A percentile compares a stretch with the other conserved stretches of the same genome.
Conservation (phyloP, 2,329 filamentous ascomycete genomes). For the Dichotomopilus funicola region DNA sequence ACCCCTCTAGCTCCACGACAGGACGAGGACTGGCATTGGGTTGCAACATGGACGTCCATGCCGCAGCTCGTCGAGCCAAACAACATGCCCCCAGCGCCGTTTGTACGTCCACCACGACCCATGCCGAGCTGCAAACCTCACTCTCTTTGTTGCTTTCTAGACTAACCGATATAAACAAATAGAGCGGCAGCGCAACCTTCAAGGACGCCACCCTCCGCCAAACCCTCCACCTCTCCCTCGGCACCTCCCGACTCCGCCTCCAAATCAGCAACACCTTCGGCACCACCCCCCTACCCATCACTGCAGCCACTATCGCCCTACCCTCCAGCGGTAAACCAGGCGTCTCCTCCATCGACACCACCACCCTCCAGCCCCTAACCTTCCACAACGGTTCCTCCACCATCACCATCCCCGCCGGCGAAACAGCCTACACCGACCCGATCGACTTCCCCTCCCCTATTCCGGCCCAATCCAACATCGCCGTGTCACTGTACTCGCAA, state of each 20-base stretch:
- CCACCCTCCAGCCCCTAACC: conserved; percentile 47
- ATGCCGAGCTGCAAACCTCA: background rate
- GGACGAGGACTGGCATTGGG: conserved; percentile 47
- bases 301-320: conserved; percentile 50
- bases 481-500: conserved; percentile 52
- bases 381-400: conserved; percentile 47
- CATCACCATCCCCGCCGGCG: conserved; percentile 49
- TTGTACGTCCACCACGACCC: conserved; percentile 35
- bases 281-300: conserved; percentile 55
- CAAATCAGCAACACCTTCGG: conserved; percentile 63
- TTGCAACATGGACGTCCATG: conserved; percentile 60
- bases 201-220: conserved; percentile 59
- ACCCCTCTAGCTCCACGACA: conserved; percentile 5
- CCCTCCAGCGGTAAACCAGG: conserved; percentile 49
- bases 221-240: conserved; percentile 54
- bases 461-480: conserved; percentile 44
- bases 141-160: too few relatives aligned
- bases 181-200: conserved; percentile 42
- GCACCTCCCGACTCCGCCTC: conserved; percentile 50
- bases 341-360: conserved; percentile 43
- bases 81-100: conserved; percentile 56
- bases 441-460: conserved; percentile 43
- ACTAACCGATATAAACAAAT: background rate
- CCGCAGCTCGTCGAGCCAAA: conserved; percentile 56
- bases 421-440: conserved; percentile 55